These are phyloP conservation scores for Micractinium sp. DNA, from an alignment of 139 green algal genomes.

Conservation along the genomic window DNA sequence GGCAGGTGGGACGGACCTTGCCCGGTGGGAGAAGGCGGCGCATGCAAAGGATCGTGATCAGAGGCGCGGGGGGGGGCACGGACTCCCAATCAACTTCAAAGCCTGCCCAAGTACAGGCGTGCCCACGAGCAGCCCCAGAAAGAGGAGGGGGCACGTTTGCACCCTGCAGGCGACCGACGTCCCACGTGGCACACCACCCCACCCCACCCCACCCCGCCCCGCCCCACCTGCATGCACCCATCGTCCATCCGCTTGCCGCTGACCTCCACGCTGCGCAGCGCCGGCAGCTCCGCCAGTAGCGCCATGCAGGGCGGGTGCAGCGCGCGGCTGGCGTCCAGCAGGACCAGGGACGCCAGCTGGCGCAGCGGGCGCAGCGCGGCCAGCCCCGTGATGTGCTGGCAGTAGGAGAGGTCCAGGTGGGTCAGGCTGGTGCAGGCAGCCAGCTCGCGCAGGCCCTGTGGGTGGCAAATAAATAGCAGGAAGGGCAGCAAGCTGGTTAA, in stretches of 20 bases:
- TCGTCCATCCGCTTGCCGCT: conserved; percentile 30
- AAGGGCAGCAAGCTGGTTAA: neutral
- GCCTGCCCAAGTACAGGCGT: too few relatives aligned
- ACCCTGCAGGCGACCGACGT: neutral
- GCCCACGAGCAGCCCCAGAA: too few relatives aligned
- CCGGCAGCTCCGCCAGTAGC: neutral
- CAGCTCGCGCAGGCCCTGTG: conserved; percentile 22
- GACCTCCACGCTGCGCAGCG: neutral
- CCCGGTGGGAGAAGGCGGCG: too few relatives aligned
- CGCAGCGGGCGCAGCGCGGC: conserved; percentile 11
- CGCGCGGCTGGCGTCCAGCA: conserved; percentile 26
- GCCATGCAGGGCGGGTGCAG: conserved; percentile 19
- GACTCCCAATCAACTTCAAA: too few relatives aligned
- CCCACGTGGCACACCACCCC: neutral
- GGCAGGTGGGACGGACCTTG: neutral
- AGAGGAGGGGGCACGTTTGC: neutral
- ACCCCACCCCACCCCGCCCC: neutral
- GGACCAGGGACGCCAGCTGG: neutral
- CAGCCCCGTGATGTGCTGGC: neutral
- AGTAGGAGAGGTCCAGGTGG: conserved; percentile 28
- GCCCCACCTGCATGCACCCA: conserved; percentile 22
- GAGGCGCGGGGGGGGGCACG: too few relatives aligned
- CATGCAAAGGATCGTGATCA: too few relatives aligned
- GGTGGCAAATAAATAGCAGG: neutral
- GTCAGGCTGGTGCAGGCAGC: conserved; percentile 4